Evolutionary conservation across 2,329 filamentous ascomycete species (phyloP), one percentile per base, ranked within the genome.

Genomic region (Hirsutella thompsonii): DNA sequence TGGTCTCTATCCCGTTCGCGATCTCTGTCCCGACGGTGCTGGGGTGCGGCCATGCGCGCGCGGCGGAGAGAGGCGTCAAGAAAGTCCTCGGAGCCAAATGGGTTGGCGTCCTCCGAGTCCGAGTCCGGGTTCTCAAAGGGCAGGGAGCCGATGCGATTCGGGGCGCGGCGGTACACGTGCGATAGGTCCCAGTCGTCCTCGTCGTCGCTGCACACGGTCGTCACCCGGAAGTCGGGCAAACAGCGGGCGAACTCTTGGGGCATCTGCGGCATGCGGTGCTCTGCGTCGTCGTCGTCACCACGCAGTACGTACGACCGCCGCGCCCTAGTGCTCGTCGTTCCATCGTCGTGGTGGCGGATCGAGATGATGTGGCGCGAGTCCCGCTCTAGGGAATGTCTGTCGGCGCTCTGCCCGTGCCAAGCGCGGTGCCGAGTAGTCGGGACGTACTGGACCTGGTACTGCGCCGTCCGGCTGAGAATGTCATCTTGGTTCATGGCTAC

Each of bases 401-500:
- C 44, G 28, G 48, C 49, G 9, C 56, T 46, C 5, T 52, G 47
- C 1, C 42, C 46, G 33, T 41, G 21, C 11, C 37, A 34, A 2
- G 42, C 35, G 26, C 52, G 46, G 8, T 49, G 47, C 18, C 45
- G 48, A n/a, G 45, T 32, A 11, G 44, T 45, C 9, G 50, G 49
- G 19, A 66, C 59, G 51, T 83, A 86, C 49, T 81, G 76, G 20
- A 90, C 80, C 49, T 85, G 76, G 56, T 90, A 90, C 45, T 79
- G 72, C 6, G 82, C 74, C 10, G 86, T 92, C 43, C 81, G 73
- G 18, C 69, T 74, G 35, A 92, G 63, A 1, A 92, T 66, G 45
- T 92, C 81, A 49, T 93, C 79, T 30, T 80, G 75, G 33, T 79
- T 74, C 89, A 95, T 94, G 36, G 85, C 76, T 21, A 96, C 73